Evolutionary conservation across 805 yeast species (phyloP), one percentile per base, ranked within the genome.

Genomic region (Candida quercuum): DNA sequence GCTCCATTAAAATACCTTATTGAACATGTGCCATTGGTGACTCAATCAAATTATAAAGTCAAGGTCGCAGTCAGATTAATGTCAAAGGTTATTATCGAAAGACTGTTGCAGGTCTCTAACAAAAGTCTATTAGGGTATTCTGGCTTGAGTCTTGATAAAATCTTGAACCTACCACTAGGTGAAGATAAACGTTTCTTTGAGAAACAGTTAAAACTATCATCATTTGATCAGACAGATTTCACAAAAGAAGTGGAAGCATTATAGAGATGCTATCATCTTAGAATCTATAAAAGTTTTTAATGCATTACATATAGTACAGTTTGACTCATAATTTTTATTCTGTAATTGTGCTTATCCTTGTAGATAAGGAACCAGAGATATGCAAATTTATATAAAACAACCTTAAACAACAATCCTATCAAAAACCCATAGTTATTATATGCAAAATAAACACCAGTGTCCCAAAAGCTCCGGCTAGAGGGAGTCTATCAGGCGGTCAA

Each of bases 401-500:
- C n/a, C n/a, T n/a, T n/a, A n/a, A n/a, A n/a, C n/a, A n/a, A 22
- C 24, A 22, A 22, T 22, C 24, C 24, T 22, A n/a, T n/a, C n/a
- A n/a, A n/a, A n/a, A n/a, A n/a, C n/a, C n/a, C n/a, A n/a, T n/a
- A n/a, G n/a, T n/a, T n/a, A n/a, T n/a, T n/a, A n/a, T n/a, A n/a
- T n/a, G n/a, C n/a, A n/a, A n/a, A n/a, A n/a, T n/a, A n/a, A n/a
- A n/a, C n/a, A n/a, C n/a, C n/a, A n/a, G n/a, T n/a, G 24, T 9
- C 24, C 24, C 24, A 22, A 22, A 22, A n/a, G n/a, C n/a, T 25
- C 22, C n/a, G 8, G 18, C n/a, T 46, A 80, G 3, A 76, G 68
- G 20, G 73, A 66, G 42, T 78, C 87, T 47, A 86, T 60, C 42
- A 83, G 60, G 1, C 68, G 66, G 52, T 83, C 89, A 12, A 91